Evolutionary conservation across 331 rosid genomes (phyloP).

Genomic region (Acacia concinna): DNA sequence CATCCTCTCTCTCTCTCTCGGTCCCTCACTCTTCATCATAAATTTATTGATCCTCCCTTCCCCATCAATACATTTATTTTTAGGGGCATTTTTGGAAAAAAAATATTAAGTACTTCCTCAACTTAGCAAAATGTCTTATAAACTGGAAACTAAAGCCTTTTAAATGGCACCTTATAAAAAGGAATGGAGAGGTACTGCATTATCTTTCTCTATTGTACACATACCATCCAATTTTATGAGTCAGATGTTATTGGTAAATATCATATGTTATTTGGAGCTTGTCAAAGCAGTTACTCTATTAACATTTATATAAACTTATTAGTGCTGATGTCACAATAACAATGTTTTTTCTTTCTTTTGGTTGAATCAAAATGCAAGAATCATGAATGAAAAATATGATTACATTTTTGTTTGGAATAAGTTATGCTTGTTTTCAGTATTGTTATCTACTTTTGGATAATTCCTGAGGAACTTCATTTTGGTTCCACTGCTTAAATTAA

Average conservation of each 20-base stretch:
- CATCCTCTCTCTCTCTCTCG: not conserved
- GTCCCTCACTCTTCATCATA: not conserved
- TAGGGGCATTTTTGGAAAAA: not conserved
- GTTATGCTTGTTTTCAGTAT: not conserved
- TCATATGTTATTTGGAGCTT: constrained; percentile 23
- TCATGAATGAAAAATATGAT: not conserved
- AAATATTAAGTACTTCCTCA: not conserved
- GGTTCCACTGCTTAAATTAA: not conserved
- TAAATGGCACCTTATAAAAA: not conserved
- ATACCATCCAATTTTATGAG: constrained; percentile 5
- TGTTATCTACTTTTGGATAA: not conserved
- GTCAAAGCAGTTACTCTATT: not conserved
- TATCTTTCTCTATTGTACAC: not conserved
- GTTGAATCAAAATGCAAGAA: not conserved
- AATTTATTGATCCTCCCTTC: not conserved
- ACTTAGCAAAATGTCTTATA: not conserved
- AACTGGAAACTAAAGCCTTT: not conserved
- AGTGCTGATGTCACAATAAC: not conserved
- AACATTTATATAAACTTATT: not conserved
- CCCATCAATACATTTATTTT: not conserved
- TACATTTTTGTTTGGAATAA: not conserved
- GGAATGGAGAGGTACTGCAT: not conserved
- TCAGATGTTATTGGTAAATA: not conserved
- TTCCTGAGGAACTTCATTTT: not conserved
- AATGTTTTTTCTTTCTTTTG: not conserved